A percentile compares a stretch with the other conserved stretches of the same genome.
Conservation (phyloP, 1,139 yeast species). For the Saccharomycopsis phalli region DNA sequence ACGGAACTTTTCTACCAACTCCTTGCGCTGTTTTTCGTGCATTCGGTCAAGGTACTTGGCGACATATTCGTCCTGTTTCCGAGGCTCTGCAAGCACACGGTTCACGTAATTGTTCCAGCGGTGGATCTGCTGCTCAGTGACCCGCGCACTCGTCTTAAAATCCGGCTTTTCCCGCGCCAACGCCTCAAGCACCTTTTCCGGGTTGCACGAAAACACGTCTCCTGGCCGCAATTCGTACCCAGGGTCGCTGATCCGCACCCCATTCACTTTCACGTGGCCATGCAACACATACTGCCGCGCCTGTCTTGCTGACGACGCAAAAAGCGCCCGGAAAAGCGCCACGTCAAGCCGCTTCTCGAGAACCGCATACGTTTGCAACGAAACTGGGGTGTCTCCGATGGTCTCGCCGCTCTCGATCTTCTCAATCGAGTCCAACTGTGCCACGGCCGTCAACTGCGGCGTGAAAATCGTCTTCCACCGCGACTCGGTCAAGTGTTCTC, state of each 20-base stretch:
- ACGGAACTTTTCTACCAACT: slow-evolving; percentile 13
- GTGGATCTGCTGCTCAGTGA: slow-evolving; percentile 62
- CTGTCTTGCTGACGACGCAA: slow-evolving; percentile 89
- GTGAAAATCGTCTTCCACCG: slow-evolving; percentile 69
- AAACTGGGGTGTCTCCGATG: slow-evolving; percentile 61
- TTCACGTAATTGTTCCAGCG: slow-evolving; percentile 69
- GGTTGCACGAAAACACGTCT: slow-evolving; percentile 77
- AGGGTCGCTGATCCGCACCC: slow-evolving; percentile 68
- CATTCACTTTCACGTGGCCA: slow-evolving; percentile 83
- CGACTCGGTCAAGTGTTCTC: slow-evolving; percentile 82
- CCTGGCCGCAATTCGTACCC: slow-evolving; percentile 74
- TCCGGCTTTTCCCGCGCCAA: slow-evolving; percentile 80
- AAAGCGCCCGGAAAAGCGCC: slow-evolving; percentile 85
- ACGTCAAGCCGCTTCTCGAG: slow-evolving; percentile 84
- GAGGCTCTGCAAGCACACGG: slow-evolving; percentile 43
- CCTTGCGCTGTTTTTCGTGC: slow-evolving; percentile 23
- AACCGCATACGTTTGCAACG: slow-evolving; percentile 80
- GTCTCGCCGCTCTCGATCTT: slow-evolving; percentile 38
- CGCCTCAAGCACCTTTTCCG: slow-evolving; percentile 79
- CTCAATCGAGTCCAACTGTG: slow-evolving; percentile 71
- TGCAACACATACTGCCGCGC: slow-evolving; percentile 81
- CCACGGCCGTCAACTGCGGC: slow-evolving; percentile 74
- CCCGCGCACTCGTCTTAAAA: slow-evolving; percentile 52
- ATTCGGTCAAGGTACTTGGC: slow-evolving; percentile 28
- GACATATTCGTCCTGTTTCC: slow-evolving; percentile 26